phyloP scores from a whole-genome alignment of 352 stramenopile genomes.

The Globisporangium echinulatum region DNA sequence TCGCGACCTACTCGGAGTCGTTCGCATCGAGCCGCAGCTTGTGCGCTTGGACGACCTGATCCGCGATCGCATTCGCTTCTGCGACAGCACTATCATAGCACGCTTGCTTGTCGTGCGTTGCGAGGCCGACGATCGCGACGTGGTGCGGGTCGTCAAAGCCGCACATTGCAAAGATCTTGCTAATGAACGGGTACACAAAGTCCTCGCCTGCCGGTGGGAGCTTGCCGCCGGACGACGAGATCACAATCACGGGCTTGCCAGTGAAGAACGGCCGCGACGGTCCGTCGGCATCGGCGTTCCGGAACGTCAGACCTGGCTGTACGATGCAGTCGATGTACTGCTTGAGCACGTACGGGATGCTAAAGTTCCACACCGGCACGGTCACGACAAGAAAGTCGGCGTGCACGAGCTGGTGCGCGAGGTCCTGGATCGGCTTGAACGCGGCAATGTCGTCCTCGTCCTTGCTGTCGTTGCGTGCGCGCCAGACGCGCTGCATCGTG shows the following conservation, averaged over 20 bases:
- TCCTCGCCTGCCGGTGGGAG: conserved; percentile 44
- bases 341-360: conserved; percentile 72
- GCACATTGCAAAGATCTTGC: conserved; percentile 74
- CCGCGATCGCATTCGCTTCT: conserved; percentile 50
- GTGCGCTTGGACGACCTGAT: conserved; percentile 48
- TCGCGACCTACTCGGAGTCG: neutral
- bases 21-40: conserved; percentile 49
- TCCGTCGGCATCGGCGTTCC: conserved; percentile 49
- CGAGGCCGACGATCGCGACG: conserved; percentile 55
- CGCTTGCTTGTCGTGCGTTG: conserved; percentile 55
- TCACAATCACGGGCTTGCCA: conserved; percentile 56
- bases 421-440: conserved; percentile 57
- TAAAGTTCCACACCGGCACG: conserved; percentile 74
- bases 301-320: conserved; percentile 63
- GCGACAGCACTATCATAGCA: conserved; percentile 51
- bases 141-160: conserved; percentile 61
- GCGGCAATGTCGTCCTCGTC: conserved; percentile 44
- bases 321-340: conserved; percentile 82
- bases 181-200: conserved; percentile 65
- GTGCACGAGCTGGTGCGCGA: conserved; percentile 55
- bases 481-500: conserved; percentile 66
- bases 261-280: conserved; percentile 55
- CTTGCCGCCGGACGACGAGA: conserved; percentile 70
- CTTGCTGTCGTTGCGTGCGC: conserved; percentile 52
- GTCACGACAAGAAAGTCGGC: conserved; percentile 77